These are phyloP conservation scores for Elymus sibiricus DNA, from an alignment of 176 grass and related monocot genomes.

Conservation along the genomic window DNA sequence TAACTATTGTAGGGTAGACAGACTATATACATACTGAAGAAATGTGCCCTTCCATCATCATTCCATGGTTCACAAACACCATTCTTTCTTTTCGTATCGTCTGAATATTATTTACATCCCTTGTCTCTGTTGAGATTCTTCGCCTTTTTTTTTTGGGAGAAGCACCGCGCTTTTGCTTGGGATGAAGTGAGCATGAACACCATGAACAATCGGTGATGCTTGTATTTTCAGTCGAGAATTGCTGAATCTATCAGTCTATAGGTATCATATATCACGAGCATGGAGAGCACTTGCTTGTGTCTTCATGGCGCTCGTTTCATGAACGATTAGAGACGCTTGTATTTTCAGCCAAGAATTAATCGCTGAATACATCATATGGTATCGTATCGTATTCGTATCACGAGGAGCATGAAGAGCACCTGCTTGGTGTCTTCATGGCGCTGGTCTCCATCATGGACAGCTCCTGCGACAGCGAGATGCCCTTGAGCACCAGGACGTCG, in stretches of 20 bases:
- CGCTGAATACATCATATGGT: too few species aligned
- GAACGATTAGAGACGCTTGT: too few species aligned
- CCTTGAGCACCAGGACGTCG: slow-evolving; percentile 48
- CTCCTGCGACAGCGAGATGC: slow-evolving; percentile 47
- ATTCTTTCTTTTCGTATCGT: neutral
- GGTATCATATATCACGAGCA: too few species aligned
- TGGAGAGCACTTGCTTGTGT: neutral
- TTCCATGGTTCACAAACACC: neutral
- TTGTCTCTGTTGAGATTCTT: neutral
- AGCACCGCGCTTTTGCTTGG: too few species aligned
- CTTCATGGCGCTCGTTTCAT: neutral
- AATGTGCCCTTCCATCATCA: neutral
- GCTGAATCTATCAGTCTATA: neutral
- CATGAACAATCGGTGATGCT: neutral
- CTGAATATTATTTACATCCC: neutral
- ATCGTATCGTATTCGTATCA: neutral
- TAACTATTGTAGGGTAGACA: slow-evolving; percentile 32
- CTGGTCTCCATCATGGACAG: slow-evolving; percentile 77
- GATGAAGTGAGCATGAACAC: neutral
- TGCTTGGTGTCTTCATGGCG: slow-evolving; percentile 46
- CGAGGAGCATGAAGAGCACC: slow-evolving; percentile 55
- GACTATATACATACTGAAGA: slow-evolving; percentile 32
- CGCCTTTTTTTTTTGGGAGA: neutral
- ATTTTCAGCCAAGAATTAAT: neutral
- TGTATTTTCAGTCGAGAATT: neutral